These are phyloP conservation scores for Chrysoporthe austroafricana DNA, from an alignment of 2,329 filamentous ascomycete genomes.

Conservation along the genomic window DNA sequence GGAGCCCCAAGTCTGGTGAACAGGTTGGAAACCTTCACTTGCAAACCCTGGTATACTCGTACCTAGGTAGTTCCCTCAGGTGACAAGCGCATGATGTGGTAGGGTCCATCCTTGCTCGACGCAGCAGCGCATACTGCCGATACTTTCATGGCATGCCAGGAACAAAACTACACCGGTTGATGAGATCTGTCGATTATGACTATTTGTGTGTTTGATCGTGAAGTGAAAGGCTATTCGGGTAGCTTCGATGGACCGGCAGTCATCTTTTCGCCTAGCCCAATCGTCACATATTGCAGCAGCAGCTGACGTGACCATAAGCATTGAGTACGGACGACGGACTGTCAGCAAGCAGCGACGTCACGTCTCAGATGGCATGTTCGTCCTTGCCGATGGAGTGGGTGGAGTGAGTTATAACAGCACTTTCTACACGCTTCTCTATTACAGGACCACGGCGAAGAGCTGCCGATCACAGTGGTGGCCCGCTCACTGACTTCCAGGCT, in stretches of 20 bases:
- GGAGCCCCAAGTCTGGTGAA: no score
- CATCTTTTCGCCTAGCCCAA: neutral
- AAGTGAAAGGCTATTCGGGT: neutral
- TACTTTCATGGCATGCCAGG: neutral
- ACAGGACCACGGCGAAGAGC: neutral
- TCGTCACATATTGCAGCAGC: neutral
- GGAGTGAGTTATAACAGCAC: neutral
- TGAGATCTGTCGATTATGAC: neutral
- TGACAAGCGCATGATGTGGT: constrained; percentile 6
- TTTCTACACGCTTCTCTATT: neutral
- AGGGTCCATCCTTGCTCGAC: constrained; percentile 2
- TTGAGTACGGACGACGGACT: neutral
- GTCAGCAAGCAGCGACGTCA: neutral
- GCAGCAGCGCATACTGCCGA: neutral
- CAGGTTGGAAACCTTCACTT: no score
- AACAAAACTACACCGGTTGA: neutral
- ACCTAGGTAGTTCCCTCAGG: neutral
- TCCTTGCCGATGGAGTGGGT: neutral
- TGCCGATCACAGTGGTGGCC: neutral
- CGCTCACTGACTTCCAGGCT: no score
- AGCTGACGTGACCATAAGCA: neutral
- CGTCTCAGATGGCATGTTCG: neutral
- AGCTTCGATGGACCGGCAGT: neutral
- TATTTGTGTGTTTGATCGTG: neutral
- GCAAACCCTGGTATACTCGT: neutral